Percentiles rank a stretch among this genome's conserved stretches.
phyloP scores from a whole-genome alignment of 75 land plant species.

The Cryptomeria japonica region DNA sequence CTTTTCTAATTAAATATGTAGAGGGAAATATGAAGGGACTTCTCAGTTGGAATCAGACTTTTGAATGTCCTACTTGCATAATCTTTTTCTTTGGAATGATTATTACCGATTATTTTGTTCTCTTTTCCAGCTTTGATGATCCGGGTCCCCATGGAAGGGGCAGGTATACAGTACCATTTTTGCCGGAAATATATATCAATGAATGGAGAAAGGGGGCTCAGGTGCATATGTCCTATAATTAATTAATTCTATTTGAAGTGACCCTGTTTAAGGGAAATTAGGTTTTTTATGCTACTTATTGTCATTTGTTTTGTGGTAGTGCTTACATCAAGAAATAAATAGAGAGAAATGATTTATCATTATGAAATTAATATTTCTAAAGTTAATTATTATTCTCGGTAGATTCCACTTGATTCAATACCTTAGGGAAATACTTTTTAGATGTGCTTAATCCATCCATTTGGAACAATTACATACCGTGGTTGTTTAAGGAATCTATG shows the following conservation, averaged over 20 bases:
- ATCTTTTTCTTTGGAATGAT: not conserved
- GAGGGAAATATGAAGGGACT: not conserved
- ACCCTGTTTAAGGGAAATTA: not conserved
- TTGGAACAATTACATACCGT: not conserved
- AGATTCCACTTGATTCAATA: not conserved
- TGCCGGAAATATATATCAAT: slow-evolving; percentile 66
- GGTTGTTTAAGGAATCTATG: not conserved
- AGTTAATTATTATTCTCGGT: not conserved
- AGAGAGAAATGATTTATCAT: not conserved
- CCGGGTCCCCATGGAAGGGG: slow-evolving; percentile 99
- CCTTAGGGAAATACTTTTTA: not conserved
- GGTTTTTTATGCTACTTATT: not conserved
- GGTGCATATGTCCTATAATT: slow-evolving; percentile 29
- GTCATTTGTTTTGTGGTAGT: not conserved
- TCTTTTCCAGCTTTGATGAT: slow-evolving; percentile 82
- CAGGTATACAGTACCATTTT: slow-evolving; percentile 80
- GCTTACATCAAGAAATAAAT: not conserved
- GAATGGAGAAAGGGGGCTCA: slow-evolving; percentile 96
- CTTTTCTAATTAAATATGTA: not conserved
- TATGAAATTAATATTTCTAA: not conserved
- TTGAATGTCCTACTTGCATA: not conserved
- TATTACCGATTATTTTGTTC: not conserved
- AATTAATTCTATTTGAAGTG: not conserved
- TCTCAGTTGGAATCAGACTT: not conserved
- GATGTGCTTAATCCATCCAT: not conserved